These are phyloP conservation scores for Diatrype stigma DNA, from an alignment of 2,329 filamentous ascomycete genomes.

Conservation along the genomic window DNA sequence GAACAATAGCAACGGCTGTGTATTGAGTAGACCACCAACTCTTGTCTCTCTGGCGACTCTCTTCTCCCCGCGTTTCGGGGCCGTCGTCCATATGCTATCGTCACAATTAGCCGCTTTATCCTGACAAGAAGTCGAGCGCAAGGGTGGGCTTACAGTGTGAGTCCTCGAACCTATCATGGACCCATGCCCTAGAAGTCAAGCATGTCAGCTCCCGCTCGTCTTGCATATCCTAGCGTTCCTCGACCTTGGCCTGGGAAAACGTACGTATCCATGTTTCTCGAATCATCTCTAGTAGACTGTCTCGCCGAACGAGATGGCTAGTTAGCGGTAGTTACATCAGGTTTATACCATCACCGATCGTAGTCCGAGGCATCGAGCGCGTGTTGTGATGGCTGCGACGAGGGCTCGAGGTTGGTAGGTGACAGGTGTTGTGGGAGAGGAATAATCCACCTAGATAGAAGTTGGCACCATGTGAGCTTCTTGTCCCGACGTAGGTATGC, in stretches of 20 bases:
- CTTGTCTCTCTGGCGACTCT: slow-evolving; percentile 35
- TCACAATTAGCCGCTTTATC: not conserved
- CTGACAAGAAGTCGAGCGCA: slow-evolving; percentile 1
- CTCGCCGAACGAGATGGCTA: slow-evolving; percentile 46
- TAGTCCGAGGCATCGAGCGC: slow-evolving; percentile 31
- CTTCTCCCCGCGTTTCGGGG: slow-evolving; percentile 25
- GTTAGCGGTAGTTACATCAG: slow-evolving; percentile 38
- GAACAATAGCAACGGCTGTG: slow-evolving; percentile 12
- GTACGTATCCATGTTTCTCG: slow-evolving; percentile 67
- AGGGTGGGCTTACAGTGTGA: slow-evolving; percentile 45
- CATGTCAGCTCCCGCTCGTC: slow-evolving; percentile 18
- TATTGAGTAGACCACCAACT: slow-evolving; percentile 7
- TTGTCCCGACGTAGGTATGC: slow-evolving; percentile 15
- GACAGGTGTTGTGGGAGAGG: slow-evolving; percentile 24
- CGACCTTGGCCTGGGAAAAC: slow-evolving; percentile 23
- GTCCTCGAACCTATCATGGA: slow-evolving; percentile 85
- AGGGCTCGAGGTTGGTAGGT: slow-evolving; percentile 22
- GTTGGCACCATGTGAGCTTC: slow-evolving; percentile 16
- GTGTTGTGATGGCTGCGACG: slow-evolving; percentile 26
- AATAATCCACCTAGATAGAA: slow-evolving; percentile 27
- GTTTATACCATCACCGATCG: slow-evolving; percentile 33
- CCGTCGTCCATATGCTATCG: slow-evolving; percentile 20
- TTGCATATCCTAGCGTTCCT: not conserved
- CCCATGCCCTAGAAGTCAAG: slow-evolving; percentile 68
- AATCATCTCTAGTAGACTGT: slow-evolving; percentile 53